Evolutionary conservation across 441 rosid genomes (phyloP), one percentile per base, ranked within the genome.

Genomic region (Pelargonium citronellum): DNA sequence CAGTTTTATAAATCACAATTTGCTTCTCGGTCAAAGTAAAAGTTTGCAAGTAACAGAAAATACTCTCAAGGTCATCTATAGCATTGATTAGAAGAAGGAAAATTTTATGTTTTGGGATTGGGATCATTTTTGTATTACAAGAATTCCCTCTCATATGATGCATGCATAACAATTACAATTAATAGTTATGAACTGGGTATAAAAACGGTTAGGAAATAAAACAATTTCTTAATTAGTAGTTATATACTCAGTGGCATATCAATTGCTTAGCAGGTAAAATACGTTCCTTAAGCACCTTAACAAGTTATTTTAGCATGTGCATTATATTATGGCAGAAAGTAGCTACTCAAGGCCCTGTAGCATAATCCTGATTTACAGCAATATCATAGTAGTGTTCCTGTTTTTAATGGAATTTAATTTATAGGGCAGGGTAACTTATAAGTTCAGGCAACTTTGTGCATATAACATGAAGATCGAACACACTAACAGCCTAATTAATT

Each of bases 161-260:
- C 16, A 15, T 55, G 20, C 61, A 55, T 55, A 55, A 55, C 22
- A 55, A 1, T 15, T 55, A 8, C 5, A 55, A 2, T 5, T 17
- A 16, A 6, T 55, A 55, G 61, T 55, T 55, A 55, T 55, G 61
- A 55, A 55, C 61, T 55, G 61, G 61, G 61, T 1, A 55, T 1
- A 0, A 17, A 20, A 17, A 55, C 7, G 15, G 19, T 53, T 15
- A n/a, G 19, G 58, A 13, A 53, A 7, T 53, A 53, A 53, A 46
- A 46, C 12, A 46, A 46, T 9, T 46, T 46, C n/a, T 46, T 9
- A 12, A 9, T 46, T 46, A 39, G 43, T 39, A 39, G n/a, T 53
- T 7, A 53, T 15, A 53, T 13, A 53, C 19, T 5, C 7, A 53
- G 58, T 0, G 58, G 15, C 15, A n/a, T 34, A 39, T 39, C 43